Evolutionary conservation across 345 rosid genomes (phyloP).

Genomic region (Lepidium africanum): DNA sequence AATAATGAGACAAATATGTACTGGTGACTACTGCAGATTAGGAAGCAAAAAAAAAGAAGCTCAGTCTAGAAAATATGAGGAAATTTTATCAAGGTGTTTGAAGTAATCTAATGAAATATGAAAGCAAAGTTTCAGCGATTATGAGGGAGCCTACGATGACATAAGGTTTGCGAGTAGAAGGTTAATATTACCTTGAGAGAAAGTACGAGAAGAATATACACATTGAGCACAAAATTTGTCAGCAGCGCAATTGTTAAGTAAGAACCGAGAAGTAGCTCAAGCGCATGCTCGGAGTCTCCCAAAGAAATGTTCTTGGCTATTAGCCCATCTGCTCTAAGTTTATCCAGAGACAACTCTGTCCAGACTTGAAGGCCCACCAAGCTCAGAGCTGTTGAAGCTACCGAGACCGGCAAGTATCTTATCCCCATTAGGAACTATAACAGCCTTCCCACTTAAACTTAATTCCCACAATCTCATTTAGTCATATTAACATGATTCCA

Average conservation of each 20-base stretch:
- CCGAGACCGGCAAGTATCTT: slow-evolving; percentile 53
- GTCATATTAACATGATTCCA: slow-evolving; percentile 28
- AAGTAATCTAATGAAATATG: neutral
- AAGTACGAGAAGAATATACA: slow-evolving; percentile 64
- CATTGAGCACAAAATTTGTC: slow-evolving; percentile 67
- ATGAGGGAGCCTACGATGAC: neutral
- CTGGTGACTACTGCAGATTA: neutral
- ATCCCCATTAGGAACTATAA: slow-evolving; percentile 53
- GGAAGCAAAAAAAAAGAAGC: neutral
- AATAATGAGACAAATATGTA: neutral
- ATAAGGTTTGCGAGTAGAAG: neutral
- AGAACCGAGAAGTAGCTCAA: slow-evolving; percentile 63
- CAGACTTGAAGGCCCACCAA: slow-evolving; percentile 64
- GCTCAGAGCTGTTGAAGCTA: slow-evolving; percentile 61
- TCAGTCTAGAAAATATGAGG: neutral
- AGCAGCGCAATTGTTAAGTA: slow-evolving; percentile 57
- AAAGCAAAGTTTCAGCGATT: neutral
- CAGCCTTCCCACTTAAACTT: slow-evolving; percentile 30
- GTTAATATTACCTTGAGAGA: slow-evolving; percentile 63
- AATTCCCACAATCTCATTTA: slow-evolving; percentile 38
- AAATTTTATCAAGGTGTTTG: neutral
- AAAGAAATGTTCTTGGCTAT: slow-evolving; percentile 36
- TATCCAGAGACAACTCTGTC: slow-evolving; percentile 60
- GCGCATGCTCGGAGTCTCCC: slow-evolving; percentile 43
- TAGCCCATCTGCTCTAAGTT: slow-evolving; percentile 47